Conservation (phyloP, 2,329 filamentous ascomycete species). For the Didymella pinodella region DNA sequence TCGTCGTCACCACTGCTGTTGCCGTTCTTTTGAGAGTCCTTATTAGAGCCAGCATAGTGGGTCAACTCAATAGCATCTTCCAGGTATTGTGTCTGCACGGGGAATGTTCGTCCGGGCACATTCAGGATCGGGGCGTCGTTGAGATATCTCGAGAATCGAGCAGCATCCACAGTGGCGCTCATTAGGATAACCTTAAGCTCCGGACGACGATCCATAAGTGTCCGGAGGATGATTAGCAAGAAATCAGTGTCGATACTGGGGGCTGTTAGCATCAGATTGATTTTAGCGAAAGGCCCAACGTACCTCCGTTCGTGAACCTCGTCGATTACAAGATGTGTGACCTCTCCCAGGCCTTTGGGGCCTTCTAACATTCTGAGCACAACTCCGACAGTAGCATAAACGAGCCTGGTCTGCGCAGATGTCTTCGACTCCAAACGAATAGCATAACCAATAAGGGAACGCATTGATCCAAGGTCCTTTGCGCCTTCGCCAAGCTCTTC, state of each 20-base stretch:
- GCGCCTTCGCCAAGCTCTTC: conserved; percentile 90
- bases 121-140: conserved; percentile 85
- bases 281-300: neutral
- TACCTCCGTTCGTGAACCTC: conserved; percentile 88
- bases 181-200: conserved; percentile 94
- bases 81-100: conserved; percentile 84
- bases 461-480: conserved; percentile 79
- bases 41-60: conserved; percentile 63
- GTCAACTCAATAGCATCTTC: conserved; percentile 94
- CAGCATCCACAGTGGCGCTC: conserved; percentile 95
- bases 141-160: conserved; percentile 88
- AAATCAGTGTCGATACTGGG: conserved; percentile 91
- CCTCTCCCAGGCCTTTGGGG: conserved; percentile 82
- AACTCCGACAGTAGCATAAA: conserved; percentile 89
- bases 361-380: conserved; percentile 98
- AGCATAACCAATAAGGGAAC: conserved; percentile 91
- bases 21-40: conserved; percentile 62
- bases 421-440: conserved; percentile 92
- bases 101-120: conserved; percentile 92
- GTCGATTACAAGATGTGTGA: conserved; percentile 95
- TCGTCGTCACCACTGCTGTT: conserved; percentile 55
- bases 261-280: conserved; percentile 23
- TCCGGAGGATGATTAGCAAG: conserved; percentile 87
- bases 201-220: conserved; percentile 76
- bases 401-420: conserved; percentile 78